Base-by-base conservation (phyloP, 108 stramenopile genomes). In the Cyclostephanos tholiformis region DNA sequence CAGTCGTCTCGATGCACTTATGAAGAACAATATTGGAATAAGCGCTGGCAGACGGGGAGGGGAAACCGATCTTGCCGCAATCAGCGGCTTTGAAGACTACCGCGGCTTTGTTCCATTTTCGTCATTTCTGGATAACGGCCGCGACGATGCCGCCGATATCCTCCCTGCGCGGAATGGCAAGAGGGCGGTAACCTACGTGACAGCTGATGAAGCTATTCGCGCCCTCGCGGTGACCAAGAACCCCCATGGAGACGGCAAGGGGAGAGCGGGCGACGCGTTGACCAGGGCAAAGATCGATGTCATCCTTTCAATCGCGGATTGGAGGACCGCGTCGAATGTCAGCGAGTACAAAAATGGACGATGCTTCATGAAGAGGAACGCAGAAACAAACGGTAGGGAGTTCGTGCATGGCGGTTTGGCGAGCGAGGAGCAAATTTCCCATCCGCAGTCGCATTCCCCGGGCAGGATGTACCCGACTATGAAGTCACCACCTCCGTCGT, bases 91-190 rank as follows among this genome's bases (percentile, higher is more conserved):
- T 29, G 48, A 44, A 69, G 79, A 80, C 6, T 73, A 69, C 30
- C 50, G 51, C 61, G 72, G 63, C 35, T 80, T 44, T 11, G 59
- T 73, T 53, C 79, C 79, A 11, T 80, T 80, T 53, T 60, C 53
- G 11, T 69, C 79, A 1, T 80, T 73, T 30, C 25, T 80, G 52
- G 67, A 65, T 36, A 4, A 51, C 4, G 10, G 44, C 13, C 32
- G 27, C 13, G 30, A 26, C 46, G 58, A 30, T 26, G n/a, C 63
- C 41, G n/a, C 41, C 20, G n/a, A n/a, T n/a, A 14, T 10, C 19
- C 3, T 23, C 46, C 38, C 49, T 14, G 35, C 27, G 0, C 30
- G 66, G n/a, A 35, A 36, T 9, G 10, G 65, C 17, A 35, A 20
- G 22, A 29, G 38, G 57, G 58, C 41, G 41, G 41, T 63, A 0